Evolutionary conservation across 2,329 filamentous ascomycete species (phyloP).

Genomic region (Cryphonectria parasitica): DNA sequence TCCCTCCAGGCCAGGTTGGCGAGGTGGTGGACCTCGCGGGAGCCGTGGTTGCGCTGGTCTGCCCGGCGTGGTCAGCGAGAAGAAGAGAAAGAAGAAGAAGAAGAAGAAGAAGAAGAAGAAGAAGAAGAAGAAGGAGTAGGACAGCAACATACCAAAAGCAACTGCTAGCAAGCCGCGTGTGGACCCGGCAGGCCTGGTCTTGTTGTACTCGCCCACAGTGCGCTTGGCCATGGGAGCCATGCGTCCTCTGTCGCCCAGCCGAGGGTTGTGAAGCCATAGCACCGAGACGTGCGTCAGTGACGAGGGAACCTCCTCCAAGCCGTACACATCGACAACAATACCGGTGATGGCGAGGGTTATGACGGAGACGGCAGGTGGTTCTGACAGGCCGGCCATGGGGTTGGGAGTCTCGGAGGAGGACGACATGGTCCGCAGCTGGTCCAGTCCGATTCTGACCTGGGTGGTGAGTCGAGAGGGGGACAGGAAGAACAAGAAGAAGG

Average conservation of each 20-base stretch:
- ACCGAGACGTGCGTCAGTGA: conserved; percentile 64
- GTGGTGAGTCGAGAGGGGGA: not conserved
- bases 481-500: not conserved
- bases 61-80: not conserved
- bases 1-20: conserved; percentile 80
- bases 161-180: conserved; percentile 73
- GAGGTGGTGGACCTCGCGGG: conserved; percentile 64
- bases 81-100: not conserved
- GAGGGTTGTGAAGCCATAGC: conserved; percentile 90
- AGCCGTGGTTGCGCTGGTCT: conserved; percentile 92
- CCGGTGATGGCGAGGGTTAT: conserved; percentile 75
- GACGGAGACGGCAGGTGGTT: conserved; percentile 60
- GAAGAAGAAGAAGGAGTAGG: too few relatives aligned
- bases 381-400: conserved; percentile 38
- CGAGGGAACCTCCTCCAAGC: conserved; percentile 71
- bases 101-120: too few relatives aligned
- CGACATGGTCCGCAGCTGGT: not conserved
- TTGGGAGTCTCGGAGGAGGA: conserved; percentile 25
- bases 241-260: conserved; percentile 68
- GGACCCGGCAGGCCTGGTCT: conserved; percentile 37
- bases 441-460: not conserved
- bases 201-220: conserved; percentile 70
- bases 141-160: conserved; percentile 57
- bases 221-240: conserved; percentile 78
- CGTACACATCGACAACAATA: conserved; percentile 78